These are phyloP conservation scores for Aspergillus novofumigatus DNA, from an alignment of 2,329 filamentous ascomycete genomes.

Conservation along the genomic window DNA sequence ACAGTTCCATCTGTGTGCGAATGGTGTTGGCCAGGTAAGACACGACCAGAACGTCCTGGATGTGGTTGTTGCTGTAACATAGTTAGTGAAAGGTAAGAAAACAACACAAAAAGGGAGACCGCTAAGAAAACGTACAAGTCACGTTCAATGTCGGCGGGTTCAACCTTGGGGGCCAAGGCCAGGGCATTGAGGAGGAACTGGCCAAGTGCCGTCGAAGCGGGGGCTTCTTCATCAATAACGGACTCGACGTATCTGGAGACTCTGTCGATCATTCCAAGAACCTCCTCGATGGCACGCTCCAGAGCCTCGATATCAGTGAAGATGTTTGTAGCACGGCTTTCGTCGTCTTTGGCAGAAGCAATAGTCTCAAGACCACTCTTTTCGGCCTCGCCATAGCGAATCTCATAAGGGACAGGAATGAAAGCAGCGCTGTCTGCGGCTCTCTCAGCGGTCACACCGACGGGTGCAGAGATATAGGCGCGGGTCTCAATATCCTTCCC, in stretches of 20 bases:
- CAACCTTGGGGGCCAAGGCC: slow-evolving; percentile 90
- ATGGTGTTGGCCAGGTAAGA: slow-evolving; percentile 98
- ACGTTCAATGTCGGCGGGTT: slow-evolving; percentile 81
- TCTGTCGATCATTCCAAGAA: slow-evolving; percentile 82
- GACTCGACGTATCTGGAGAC: slow-evolving; percentile 89
- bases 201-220: slow-evolving; percentile 84
- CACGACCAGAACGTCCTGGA: slow-evolving; percentile 97
- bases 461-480: slow-evolving; percentile 92
- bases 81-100: slow-evolving; percentile 23
- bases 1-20: slow-evolving; percentile 96
- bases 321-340: slow-evolving; percentile 68
- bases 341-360: slow-evolving; percentile 72
- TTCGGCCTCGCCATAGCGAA: slow-evolving; percentile 79
- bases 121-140: slow-evolving; percentile 65
- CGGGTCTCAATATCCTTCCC: slow-evolving; percentile 84
- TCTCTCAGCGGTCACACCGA: slow-evolving; percentile 90
- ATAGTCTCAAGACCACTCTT: slow-evolving; percentile 78
- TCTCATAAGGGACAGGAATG: slow-evolving; percentile 93
- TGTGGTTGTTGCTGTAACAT: slow-evolving; percentile 78
- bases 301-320: slow-evolving; percentile 87
- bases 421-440: slow-evolving; percentile 95
- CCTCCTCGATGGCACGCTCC: slow-evolving; percentile 80
- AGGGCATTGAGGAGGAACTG: slow-evolving; percentile 95
- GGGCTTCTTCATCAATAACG: slow-evolving; percentile 81
- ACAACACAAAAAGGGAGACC: neutral